Base-by-base conservation (phyloP, 805 yeast genomes). In the Monosporozyma unispora region DNA sequence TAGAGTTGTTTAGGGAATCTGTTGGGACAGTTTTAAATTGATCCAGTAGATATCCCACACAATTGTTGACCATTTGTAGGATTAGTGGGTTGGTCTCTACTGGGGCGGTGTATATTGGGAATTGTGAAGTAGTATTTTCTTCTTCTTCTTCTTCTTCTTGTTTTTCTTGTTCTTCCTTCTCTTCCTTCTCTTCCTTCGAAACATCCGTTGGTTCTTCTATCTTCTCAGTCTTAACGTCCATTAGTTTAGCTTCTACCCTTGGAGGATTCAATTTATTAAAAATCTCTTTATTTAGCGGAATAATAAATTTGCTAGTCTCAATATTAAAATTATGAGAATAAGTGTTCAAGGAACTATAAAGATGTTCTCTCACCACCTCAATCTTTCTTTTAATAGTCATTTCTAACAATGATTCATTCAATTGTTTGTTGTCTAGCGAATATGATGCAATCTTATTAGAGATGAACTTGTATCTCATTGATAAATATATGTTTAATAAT, bases 301-400 rank as follows among this genome's bases (percentile, higher is more conserved):
- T 48, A 5, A 48, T 19, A 8, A 58, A 27, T 10, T 31, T 43
- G 3, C 27, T 43, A 3, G 49, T 51, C 6, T 39, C 39, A 8
- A 54, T 37, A 21, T 50, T 52, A 44, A 62, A 60, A 4, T 50
- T 52, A 8, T 61, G 56, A 9, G 49, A 48, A 45, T 63, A 62
- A 3, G 60, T 54, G 47, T 55, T 60, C 4, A 65, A 22, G 0
- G 70, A 59, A 45, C 57, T 61, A 45, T 60, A 62, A 8, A 63
- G 54, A 40, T 66, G 84, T 62, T 90, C 97, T 62, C 99, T 75
- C 50, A 87, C 79, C 3, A 87, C 79, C 63, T 93, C 98, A 37
- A 91, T 76, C 56, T 79, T 83, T 54, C 95, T 72, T 57, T 88
- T 89, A 50, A 90, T 49, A 48, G 59, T 57, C 54, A 62, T 60